Base-by-base conservation (phyloP, 176 grass and related monocot genomes). In the Triticum monococcum region DNA sequence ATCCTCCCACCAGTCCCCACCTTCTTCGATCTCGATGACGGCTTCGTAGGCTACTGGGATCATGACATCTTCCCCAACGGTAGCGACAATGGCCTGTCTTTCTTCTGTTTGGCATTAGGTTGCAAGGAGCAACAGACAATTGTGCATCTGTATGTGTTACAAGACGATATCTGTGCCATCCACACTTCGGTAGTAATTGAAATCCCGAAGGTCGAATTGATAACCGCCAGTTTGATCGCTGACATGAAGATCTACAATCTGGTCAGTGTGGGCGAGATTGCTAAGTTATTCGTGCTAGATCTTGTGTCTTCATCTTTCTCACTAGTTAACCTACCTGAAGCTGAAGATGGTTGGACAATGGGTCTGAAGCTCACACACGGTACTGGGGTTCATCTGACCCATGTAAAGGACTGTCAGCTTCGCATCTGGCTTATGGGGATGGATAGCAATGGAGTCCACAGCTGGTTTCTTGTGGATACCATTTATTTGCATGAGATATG, bases 241-340 rank as follows among this genome's bases (percentile, higher is more conserved):
- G 62, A 64, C 24, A 9, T 26, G 10, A 64, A 26, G 23, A 64
- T 64, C 10, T 64, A 26, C 13, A 64, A 5, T 26, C 10, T 4
- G 61, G 61, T 24, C 9, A 5, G 0, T 5, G 61, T 64, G 61
- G 24, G n/a, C 0, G n/a, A 6, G 26, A 13, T 30, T 86, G 16
- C 57, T 41, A 64, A 26, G 62, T 64, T 64, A 28, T 12, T 66
- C 25, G 12, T 79, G 64, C 57, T 86, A 50, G 84, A 86, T 79
- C 24, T 86, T 18, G 6, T 3, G 40, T 79, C 84, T 33, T 79
- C 84, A 45, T 60, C 64, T 28, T 61, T 79, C 23, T 71, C 33
- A 37, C 68, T 33, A 16, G 68, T 86, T 36, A 14, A 70, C 22
- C 41, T 70, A 16, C 75, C 75, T 0, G 5, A 22, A 10, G 25